Evolutionary conservation across 768 basidiomycete species (phyloP).

Genomic region (Infundibulicybe gibba): DNA sequence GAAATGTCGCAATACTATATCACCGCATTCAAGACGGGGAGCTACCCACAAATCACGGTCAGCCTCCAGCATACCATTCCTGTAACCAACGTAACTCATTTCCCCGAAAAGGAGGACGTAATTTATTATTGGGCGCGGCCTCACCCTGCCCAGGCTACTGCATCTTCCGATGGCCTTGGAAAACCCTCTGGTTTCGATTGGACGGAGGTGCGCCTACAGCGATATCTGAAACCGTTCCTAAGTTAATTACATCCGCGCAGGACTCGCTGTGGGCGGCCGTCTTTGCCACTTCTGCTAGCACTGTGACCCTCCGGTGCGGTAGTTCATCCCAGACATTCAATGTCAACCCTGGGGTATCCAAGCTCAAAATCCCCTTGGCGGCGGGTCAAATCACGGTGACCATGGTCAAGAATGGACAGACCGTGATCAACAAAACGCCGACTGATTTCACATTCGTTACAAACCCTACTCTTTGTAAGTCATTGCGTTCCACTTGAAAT

Average conservation of each 20-base stretch:
- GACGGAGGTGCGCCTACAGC: constrained; percentile 36
- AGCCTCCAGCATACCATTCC: constrained; percentile 25
- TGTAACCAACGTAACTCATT: not conserved
- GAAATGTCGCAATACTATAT: constrained; percentile 65
- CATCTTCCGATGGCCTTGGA: constrained; percentile 38
- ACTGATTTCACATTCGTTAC: constrained; percentile 36
- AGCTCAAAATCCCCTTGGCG: constrained; percentile 54
- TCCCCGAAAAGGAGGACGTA: constrained; percentile 31
- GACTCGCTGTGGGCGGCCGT: constrained; percentile 68
- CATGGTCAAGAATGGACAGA: constrained; percentile 47
- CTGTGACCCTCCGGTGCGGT: constrained; percentile 47
- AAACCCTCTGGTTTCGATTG: constrained; percentile 48
- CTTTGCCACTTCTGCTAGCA: constrained; percentile 48
- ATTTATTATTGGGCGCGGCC: constrained; percentile 63
- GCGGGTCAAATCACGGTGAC: constrained; percentile 55
- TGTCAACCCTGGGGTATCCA: constrained; percentile 50
- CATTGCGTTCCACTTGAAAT: not conserved
- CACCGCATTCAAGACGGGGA: constrained; percentile 63
- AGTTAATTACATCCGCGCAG: constrained; percentile 17
- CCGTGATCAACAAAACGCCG: constrained; percentile 46
- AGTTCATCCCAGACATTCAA: constrained; percentile 32
- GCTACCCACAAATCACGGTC: constrained; percentile 53
- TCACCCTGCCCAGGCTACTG: constrained; percentile 49
- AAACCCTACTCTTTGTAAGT: constrained; percentile 34
- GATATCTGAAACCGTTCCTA: not conserved